Percentiles rank a stretch among this genome's conserved stretches.
These are phyloP conservation scores for Leishmania tarentolae DNA, from an alignment of 208 protist genomes.

Conservation along the genomic window DNA sequence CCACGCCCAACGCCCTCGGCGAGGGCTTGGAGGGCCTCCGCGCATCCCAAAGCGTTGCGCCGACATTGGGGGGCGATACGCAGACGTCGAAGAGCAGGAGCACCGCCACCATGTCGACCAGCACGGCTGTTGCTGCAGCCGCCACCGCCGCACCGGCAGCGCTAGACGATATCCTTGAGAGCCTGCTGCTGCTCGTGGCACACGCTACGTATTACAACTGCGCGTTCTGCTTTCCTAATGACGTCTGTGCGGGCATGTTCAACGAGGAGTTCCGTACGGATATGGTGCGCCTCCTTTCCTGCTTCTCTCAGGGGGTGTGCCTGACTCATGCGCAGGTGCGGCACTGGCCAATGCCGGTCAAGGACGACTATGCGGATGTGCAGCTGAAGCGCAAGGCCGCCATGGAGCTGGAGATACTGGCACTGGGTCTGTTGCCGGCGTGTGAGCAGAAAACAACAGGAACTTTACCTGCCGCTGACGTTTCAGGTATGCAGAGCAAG, in stretches of 20 bases:
- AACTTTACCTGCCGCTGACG: neutral
- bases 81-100: neutral
- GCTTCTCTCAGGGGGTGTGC: slow-evolving; percentile 77
- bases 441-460: neutral
- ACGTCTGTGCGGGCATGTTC: slow-evolving; percentile 72
- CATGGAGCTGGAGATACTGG: slow-evolving; percentile 3
- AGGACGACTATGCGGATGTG: slow-evolving; percentile 31
- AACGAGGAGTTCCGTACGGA: slow-evolving; percentile 67
- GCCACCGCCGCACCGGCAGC: slow-evolving; percentile 37
- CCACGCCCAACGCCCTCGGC: neutral
- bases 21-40: neutral
- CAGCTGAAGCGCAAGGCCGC: slow-evolving; percentile 6
- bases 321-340: slow-evolving; percentile 60
- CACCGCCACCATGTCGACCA: neutral
- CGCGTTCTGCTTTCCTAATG: slow-evolving; percentile 81
- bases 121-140: slow-evolving; percentile 36
- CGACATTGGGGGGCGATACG: neutral
- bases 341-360: slow-evolving; percentile 59
- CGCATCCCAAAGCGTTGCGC: neutral
- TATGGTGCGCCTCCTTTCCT: slow-evolving; percentile 72
- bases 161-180: slow-evolving; percentile 69
- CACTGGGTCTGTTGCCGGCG: slow-evolving; percentile 4
- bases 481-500: neutral
- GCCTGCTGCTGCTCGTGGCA: slow-evolving; percentile 47
- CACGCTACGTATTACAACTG: slow-evolving; percentile 68